Percentiles rank a stretch among this genome's conserved stretches.
Evolutionary conservation across 2,329 filamentous ascomycete species (phyloP).

Genomic region (Neurospora crassa): DNA sequence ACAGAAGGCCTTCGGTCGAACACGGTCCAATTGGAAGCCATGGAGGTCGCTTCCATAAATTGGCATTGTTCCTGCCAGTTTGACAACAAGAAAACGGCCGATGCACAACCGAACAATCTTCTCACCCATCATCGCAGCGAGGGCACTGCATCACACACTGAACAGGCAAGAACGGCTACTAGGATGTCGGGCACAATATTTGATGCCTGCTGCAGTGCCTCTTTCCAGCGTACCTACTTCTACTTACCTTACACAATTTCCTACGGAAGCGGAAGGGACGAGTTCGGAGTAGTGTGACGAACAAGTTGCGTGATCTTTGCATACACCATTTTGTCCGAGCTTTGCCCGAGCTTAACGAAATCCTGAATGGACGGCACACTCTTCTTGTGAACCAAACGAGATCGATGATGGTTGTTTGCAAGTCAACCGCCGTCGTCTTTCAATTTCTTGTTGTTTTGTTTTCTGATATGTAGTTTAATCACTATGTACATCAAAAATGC

Average conservation of each 20-base stretch:
- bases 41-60: background rate
- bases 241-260: background rate
- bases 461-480: background rate
- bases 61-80: background rate
- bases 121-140: background rate
- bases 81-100: background rate
- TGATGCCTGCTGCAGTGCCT: background rate
- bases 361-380: background rate
- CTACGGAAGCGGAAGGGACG: background rate
- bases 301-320: background rate
- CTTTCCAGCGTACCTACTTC: background rate
- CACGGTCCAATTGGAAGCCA: background rate
- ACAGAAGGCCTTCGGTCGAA: background rate
- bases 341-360: background rate
- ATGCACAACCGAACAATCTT: background rate
- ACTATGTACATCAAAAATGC: background rate
- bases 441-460: background rate
- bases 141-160: background rate
- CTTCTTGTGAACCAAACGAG: background rate
- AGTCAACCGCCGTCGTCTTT: background rate
- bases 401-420: background rate
- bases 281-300: background rate
- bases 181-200: background rate
- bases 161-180: background rate
- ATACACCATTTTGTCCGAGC: background rate